These are phyloP conservation scores for Sedum album DNA, from an alignment of 164 flowering plant genomes.

Conservation along the genomic window DNA sequence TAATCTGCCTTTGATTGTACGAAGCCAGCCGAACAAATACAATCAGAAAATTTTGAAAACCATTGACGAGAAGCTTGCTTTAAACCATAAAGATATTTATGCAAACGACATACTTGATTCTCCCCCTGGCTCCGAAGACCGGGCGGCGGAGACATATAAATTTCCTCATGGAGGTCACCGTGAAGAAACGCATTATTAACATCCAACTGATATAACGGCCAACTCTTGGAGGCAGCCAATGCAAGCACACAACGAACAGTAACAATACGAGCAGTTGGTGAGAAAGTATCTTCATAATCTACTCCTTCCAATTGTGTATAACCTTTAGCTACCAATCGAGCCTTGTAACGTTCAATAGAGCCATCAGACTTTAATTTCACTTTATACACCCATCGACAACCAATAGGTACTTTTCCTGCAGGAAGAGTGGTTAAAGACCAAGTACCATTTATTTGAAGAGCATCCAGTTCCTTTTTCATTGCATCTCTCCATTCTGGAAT, in stretches of 20 bases:
- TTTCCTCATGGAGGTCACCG: neutral
- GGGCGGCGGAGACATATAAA: neutral
- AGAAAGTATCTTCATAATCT: neutral
- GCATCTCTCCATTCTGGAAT: neutral
- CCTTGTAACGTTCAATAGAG: neutral
- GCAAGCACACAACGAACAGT: neutral
- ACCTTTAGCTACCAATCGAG: neutral
- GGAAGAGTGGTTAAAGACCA: neutral
- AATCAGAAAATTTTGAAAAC: neutral
- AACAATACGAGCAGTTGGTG: neutral
- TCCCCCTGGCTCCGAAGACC: neutral
- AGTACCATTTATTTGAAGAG: neutral
- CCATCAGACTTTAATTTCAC: neutral
- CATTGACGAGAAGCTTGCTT: neutral
- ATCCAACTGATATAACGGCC: neutral
- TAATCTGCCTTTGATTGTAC: neutral
- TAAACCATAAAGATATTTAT: neutral
- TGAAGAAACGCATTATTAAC: neutral
- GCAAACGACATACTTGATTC: neutral
- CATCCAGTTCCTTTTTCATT: neutral
- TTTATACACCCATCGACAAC: neutral
- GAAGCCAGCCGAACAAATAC: neutral
- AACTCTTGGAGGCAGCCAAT: neutral
- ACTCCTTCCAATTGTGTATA: neutral
- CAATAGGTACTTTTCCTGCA: neutral